Evolutionary conservation across 2,329 filamentous ascomycete genomes (phyloP), one percentile per base, ranked within the genome.

Genomic region (Lecanicillium sp.): DNA sequence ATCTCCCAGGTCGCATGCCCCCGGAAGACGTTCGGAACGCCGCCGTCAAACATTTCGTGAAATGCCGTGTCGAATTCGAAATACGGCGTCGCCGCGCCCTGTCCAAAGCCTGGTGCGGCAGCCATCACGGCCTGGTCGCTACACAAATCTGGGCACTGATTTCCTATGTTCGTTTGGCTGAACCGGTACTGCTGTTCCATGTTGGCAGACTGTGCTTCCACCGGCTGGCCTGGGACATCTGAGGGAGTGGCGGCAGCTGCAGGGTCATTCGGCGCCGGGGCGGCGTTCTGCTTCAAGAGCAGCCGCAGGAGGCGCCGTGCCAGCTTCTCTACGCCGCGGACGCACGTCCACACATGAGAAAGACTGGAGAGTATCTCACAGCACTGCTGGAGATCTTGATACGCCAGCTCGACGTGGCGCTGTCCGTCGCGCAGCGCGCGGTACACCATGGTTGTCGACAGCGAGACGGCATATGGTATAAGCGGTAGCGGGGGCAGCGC

Each of bases 381-480:
- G n/a, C 55, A 56, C 4, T 27, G 47, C 5, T 40, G 26, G 2
- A 56, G 50, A 35, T 56, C 49, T 15, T 43, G 9, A 19, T 33
- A 38, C 3, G 51, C 49, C 14, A 15, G 19, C 6, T 46, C 37
- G 3, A 38, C 10, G 5, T 49, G 33, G 6, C 54, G 47, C 20
- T 49, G 41, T 2, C 45, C 49, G 21, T 56, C 54, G 11, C 55
- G 36, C 2, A 55, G 36, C 2, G 55, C 55, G 8, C 54, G 49
- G 20, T 56, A 55, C 10, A 56, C 52, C 6, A 56, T 51, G 4
- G 55, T 56, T 10, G 54, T 56, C 12, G 54, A 51, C 47, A 56
- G 52, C 1, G 55, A 52, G 37, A 55, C 50, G 6, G 55, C 54
- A 33, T 56, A 56, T 4, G 55, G 52, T 0, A 56, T 40, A 2